These are phyloP conservation scores for Penicillium concentricum DNA, from an alignment of 2,329 filamentous ascomycete genomes.

Conservation along the genomic window DNA sequence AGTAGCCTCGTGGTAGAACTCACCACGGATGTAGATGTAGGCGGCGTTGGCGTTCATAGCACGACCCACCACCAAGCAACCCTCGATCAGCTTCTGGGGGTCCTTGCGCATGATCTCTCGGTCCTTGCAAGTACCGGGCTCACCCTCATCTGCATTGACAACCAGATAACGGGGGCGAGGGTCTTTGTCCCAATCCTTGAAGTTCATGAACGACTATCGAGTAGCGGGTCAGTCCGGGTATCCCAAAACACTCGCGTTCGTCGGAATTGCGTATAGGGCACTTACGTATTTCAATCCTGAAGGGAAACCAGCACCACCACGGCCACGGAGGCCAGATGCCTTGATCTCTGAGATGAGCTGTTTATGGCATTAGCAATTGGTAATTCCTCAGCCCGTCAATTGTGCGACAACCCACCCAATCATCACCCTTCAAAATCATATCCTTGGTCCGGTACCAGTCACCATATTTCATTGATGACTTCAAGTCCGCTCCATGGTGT, in stretches of 20 bases:
- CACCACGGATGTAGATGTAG: conserved; percentile 99
- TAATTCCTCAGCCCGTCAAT: not conserved
- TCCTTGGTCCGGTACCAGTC: conserved; percentile 99
- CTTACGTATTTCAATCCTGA: conserved; percentile 98
- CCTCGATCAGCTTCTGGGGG: conserved; percentile 97
- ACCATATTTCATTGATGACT: conserved; percentile 94
- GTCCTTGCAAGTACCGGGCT: conserved; percentile 99
- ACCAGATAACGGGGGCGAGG: conserved; percentile 93
- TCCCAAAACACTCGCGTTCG: conserved; percentile 9
- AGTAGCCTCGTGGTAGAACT: conserved; percentile 94
- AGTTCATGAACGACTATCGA: conserved; percentile 96
- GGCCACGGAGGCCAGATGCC: conserved; percentile 88
- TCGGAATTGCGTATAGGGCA: conserved; percentile 24
- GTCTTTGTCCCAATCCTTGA: conserved; percentile 99
- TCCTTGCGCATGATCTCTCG: conserved; percentile 99
- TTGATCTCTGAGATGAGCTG: conserved; percentile 96
- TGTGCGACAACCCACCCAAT: conserved; percentile 62
- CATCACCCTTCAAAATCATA: conserved; percentile 92
- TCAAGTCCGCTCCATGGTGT: conserved; percentile 85
- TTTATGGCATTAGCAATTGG: conserved; percentile 24
- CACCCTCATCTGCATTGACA: conserved; percentile 97
- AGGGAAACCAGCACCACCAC: conserved; percentile 96
- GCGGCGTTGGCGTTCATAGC: conserved; percentile 99
- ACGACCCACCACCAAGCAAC: conserved; percentile 90
- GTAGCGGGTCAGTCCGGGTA: conserved; percentile 4